Evolutionary conservation across 2,329 filamentous ascomycete species (phyloP), one percentile per base, ranked within the genome.

Genomic region (Leptographium lundbergii): DNA sequence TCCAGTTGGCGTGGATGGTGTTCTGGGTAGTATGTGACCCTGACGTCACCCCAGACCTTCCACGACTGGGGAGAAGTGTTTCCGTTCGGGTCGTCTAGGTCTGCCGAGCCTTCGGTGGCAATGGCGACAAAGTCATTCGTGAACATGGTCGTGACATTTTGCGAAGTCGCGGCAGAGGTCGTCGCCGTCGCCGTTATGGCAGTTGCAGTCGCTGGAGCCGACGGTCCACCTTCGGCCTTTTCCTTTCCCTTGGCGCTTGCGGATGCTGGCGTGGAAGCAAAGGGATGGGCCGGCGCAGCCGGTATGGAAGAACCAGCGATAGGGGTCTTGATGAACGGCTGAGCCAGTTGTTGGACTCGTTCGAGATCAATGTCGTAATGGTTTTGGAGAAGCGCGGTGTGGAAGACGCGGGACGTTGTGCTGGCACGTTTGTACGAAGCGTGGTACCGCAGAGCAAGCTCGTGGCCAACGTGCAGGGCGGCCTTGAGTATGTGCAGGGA

Each of bases 361-460:
- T 96, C 91, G 6, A 88, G 75, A 62, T 86, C 81, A 65, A 88
- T 86, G 65, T 87, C 85, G 72, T 88, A 99, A 72, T 99, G 94
- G 63, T 91, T 91, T 27, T 85, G 82, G 56, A 96, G 77, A 55
- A 96, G 75, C 34, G 85, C 84, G 48, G 83, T 81, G 68, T 88
- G 88, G 52, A 91, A 79, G 65, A 85, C 78, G 54, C 82, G 81
- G 29, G 78, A 81, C 17, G 84, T 77, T 61, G 81, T 82, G n/a
- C 80, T 77, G 57, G 87, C 77, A 29, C 90, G 85, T 72, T 91
- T 90, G 62, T 94, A 86, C 22, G 91, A 91, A 11, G 89, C 90
- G 71, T 95, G 88, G 66, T 96, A 99, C 66, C 94, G 84, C 73
- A 96, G 89, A 14, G 94, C 92, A 62, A 99, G 78, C 69, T 92